These are phyloP conservation scores for Pythium grandisporangium DNA, from an alignment of 352 stramenopile species.

Conservation along the genomic window DNA sequence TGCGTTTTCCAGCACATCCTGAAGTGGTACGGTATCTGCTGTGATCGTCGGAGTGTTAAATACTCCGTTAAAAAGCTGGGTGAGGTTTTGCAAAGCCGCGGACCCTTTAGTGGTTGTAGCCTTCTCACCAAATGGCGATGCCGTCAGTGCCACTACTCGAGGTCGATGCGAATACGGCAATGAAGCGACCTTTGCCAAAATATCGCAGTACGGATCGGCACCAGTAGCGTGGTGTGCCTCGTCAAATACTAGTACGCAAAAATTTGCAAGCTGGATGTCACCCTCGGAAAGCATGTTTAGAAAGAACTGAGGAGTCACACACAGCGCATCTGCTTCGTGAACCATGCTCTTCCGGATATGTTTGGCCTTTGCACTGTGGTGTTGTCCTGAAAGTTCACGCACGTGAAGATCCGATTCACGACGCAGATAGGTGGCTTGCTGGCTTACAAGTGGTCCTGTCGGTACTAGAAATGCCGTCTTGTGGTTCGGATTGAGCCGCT, in stretches of 20 bases:
- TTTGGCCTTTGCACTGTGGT: conserved; percentile 15
- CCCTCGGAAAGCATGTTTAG: conserved; percentile 37
- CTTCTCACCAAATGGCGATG: conserved; percentile 60
- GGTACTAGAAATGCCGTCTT: conserved; percentile 66
- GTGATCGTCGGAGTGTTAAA: conserved; percentile 56
- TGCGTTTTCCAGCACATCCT: conserved; percentile 45
- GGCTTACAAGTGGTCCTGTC: conserved; percentile 61
- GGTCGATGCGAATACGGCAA: conserved; percentile 19
- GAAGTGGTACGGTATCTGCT: conserved; percentile 23
- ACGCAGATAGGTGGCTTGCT: conserved; percentile 62
- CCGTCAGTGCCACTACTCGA: conserved; percentile 54
- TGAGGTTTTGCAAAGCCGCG: conserved; percentile 25
- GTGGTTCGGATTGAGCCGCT: conserved; percentile 36
- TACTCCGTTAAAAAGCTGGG: conserved; percentile 30
- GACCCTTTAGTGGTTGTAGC: conserved; percentile 23
- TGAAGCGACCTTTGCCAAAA: conserved; percentile 29
- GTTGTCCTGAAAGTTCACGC: conserved; percentile 45
- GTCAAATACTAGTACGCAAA: conserved; percentile 72
- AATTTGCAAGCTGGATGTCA: conserved; percentile 32
- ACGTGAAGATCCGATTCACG: conserved; percentile 53
- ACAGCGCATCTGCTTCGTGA: conserved; percentile 19
- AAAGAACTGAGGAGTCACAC: conserved; percentile 67
- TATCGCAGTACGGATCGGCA: conserved; percentile 47
- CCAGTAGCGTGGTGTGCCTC: conserved; percentile 70
- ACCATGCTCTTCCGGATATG: conserved; percentile 2